phyloP scores from a whole-genome alignment of 2,329 filamentous ascomycete species.

The Fusarium coicis region DNA sequence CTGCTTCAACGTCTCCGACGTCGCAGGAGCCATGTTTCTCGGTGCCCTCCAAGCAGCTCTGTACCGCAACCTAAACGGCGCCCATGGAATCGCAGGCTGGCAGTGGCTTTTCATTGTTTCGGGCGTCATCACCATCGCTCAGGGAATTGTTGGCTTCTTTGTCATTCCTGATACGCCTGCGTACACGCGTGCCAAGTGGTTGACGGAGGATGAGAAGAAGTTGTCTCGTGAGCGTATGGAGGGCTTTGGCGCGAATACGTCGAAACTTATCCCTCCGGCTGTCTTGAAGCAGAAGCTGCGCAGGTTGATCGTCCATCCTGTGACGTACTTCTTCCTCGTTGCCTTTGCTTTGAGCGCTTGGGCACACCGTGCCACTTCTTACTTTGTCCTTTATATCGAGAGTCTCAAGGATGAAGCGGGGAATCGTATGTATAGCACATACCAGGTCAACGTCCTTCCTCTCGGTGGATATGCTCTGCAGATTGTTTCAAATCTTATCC shows the following conservation, averaged over 20 bases:
- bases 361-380: slow-evolving; percentile 47
- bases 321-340: slow-evolving; percentile 48
- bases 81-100: slow-evolving; percentile 55
- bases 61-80: slow-evolving; percentile 55
- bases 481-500: slow-evolving; percentile 49
- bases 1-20: slow-evolving; percentile 57
- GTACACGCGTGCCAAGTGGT: slow-evolving; percentile 46
- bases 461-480: slow-evolving; percentile 48
- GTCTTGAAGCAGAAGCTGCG: slow-evolving; percentile 42
- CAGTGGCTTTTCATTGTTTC: slow-evolving; percentile 60
- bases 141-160: slow-evolving; percentile 54
- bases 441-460: slow-evolving; percentile 48
- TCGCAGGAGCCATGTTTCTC: slow-evolving; percentile 57
- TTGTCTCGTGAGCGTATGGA: slow-evolving; percentile 45
- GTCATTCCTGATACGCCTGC: slow-evolving; percentile 50
- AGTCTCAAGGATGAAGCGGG: slow-evolving; percentile 44
- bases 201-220: slow-evolving; percentile 44
- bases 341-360: slow-evolving; percentile 47
- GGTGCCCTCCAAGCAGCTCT: slow-evolving; percentile 57
- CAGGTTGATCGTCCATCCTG: slow-evolving; percentile 44
- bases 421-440: slow-evolving; percentile 44
- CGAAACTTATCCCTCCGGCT: slow-evolving; percentile 40
- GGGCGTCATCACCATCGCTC: slow-evolving; percentile 54
- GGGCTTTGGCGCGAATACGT: slow-evolving; percentile 45
- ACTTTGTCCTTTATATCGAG: slow-evolving; percentile 49